Evolutionary conservation across 768 basidiomycete genomes (phyloP), one percentile per base, ranked within the genome.

Genomic region (Podaxis sp.): DNA sequence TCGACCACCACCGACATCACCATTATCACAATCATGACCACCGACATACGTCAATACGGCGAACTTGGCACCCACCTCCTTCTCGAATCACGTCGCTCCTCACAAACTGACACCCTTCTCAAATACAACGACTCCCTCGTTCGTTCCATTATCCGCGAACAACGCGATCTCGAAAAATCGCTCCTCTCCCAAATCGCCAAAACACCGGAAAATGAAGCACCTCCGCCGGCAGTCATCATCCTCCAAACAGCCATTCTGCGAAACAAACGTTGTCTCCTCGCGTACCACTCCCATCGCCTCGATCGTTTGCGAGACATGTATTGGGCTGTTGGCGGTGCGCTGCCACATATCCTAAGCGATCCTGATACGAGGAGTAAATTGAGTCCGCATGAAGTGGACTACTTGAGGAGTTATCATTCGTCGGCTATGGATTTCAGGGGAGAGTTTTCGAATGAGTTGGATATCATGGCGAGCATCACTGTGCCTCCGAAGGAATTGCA

Each of bases 241-340:
- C 88, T 91, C 72, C 93, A 96, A 75, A 92, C 96, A 7, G 87
- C 93, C 40, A 90, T 96, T 68, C 81, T 88, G 44, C 87, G 95
- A 65, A 97, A 99, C 81, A 97, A 96, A 74, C 90, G 97, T n/a
- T 95, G 93, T 72, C 82, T 99, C 3, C 85, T 98, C 50, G 95
- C 94, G 0, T 99, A 99, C 75, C 94, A 98, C 74, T 78, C 85
- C 26, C 93, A 95, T 76, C 85, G 96, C 60, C 75, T 93, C 41
- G 90, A 93, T 71, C 86, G 88, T 57, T 84, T 99, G 57, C 84
- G 88, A 62, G 89, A 94, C 70, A 82, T 92, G 79, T 97, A 93
- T 76, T 99, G 96, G 96, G 78, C 85, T 12, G 84, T 87, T 7
- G 93, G 93, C 17, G 96, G 94, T 13, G 90, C 93, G 3, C 79